Base-by-base conservation (phyloP, 2,329 filamentous ascomycete genomes). In the Phialemoniopsis sp. region DNA sequence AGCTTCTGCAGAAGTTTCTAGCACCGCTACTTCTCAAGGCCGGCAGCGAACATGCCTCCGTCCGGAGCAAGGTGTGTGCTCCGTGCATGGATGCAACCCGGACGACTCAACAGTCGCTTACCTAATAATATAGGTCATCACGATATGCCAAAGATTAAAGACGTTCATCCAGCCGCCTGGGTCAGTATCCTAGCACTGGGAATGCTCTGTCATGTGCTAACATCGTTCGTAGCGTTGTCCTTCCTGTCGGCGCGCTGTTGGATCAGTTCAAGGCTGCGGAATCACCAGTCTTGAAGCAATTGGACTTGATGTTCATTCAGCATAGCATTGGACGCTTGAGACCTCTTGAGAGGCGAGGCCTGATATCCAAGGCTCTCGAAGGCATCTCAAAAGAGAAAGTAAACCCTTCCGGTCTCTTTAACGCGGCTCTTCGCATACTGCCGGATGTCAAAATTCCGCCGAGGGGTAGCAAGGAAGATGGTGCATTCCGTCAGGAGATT, bases 291-390 rank as follows among this genome's bases (percentile, higher is more conserved):
- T 80, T 98, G 47, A 84, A 88, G 46, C 87, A 95, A 57, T 86
- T 96, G 51, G 90, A 97, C 62, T 68, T 97, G 31, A 73, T 86
- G 14, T 95, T 95, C 57, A 85, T 96, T 29, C 87, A 94, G 54
- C 88, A 95, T 56, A 93, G 91, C 32, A 54, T 79, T 19, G 60
- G 67, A 32, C 68, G 74, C 4, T 57, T 77, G 16, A 60, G 68
- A 26, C 59, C 67, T 12, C 54, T 72, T 38, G 85, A 91, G 32
- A 78, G 88, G 49, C 74, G 84, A 29, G 78, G 82, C 10, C 67
- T 95, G 5, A 62, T 96, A n/a, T 82, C 88, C 2, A 72, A 78
- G 3, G 63, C 89, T 9, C 64, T 90, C 13, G 70, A 76, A 46
- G 85, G 82, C 9, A 82, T 94, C 33, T 70, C 77, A 3, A 68